A percentile compares a stretch with the other conserved stretches of the same genome.
Evolutionary conservation across 345 rosid species (phyloP).

Genomic region (Noccaea caerulescens): DNA sequence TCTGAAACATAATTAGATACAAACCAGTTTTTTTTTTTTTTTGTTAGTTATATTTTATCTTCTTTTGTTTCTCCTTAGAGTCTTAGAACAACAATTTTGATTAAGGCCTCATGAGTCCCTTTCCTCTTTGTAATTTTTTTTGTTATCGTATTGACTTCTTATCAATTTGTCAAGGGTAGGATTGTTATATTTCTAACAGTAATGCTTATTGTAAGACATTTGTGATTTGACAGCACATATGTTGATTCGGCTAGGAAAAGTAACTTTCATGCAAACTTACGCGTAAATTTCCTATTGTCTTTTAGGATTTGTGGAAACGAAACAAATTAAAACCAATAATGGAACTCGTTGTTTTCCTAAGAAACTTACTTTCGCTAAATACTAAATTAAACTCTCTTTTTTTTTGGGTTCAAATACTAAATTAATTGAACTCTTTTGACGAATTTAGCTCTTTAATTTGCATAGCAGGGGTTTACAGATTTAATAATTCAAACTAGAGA

Average conservation of each 20-base stretch:
- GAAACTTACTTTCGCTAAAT: not conserved
- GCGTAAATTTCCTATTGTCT: not conserved
- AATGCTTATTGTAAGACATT: slow-evolving; percentile 11
- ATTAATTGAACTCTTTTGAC: not conserved
- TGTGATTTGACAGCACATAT: not conserved
- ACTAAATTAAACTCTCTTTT: not conserved
- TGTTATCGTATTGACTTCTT: not conserved
- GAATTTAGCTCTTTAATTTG: not conserved
- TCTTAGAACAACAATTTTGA: too few relatives aligned
- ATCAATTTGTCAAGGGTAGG: slow-evolving; percentile 20
- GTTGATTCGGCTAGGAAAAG: not conserved
- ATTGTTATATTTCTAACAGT: not conserved
- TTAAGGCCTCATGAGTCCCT: too few relatives aligned
- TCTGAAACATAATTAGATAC: too few relatives aligned
- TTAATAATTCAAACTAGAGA: not conserved
- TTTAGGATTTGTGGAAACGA: not conserved
- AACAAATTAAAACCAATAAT: not conserved
- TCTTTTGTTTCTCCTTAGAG: too few relatives aligned
- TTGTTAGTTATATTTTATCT: too few relatives aligned
- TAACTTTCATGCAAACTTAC: slow-evolving; percentile 24
- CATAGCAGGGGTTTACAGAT: not conserved
- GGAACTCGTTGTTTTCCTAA: not conserved
- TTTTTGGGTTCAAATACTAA: too few relatives aligned
- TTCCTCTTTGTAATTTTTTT: too few relatives aligned
- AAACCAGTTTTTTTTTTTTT: too few relatives aligned